Evolutionary conservation across 768 basidiomycete genomes (phyloP).

Genomic region (Trametes cingulata): DNA sequence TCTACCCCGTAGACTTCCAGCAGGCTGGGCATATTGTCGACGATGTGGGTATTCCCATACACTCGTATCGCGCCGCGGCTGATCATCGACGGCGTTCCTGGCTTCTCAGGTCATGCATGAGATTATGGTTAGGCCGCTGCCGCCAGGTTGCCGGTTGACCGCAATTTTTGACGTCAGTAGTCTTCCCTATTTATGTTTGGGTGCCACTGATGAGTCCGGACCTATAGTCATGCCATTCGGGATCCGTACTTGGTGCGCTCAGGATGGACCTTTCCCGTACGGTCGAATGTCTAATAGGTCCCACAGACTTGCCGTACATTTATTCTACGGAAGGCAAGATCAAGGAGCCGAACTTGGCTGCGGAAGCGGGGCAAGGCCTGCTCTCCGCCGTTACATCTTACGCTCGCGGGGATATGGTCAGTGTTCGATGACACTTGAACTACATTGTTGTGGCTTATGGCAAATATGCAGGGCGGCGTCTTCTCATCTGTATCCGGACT

Average conservation of each 20-base stretch:
- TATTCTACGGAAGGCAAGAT: constrained; percentile 96
- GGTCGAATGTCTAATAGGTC: neutral
- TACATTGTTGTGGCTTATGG: neutral
- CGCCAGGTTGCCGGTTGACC: constrained; percentile 68
- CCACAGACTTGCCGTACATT: constrained; percentile 43
- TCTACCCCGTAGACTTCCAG: constrained; percentile 89
- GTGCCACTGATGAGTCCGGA: constrained; percentile 7
- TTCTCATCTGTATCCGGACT: constrained; percentile 73
- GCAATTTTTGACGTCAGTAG: constrained; percentile 53
- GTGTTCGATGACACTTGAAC: neutral
- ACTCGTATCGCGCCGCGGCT: neutral
- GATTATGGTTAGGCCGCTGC: constrained; percentile 55
- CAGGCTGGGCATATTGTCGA: constrained; percentile 76
- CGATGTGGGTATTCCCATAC: constrained; percentile 47
- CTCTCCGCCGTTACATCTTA: constrained; percentile 79
- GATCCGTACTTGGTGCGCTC: constrained; percentile 43
- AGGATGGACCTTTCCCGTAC: too few species aligned
- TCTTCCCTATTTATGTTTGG: too few species aligned
- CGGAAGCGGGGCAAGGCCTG: constrained; percentile 86
- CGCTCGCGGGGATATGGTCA: constrained; percentile 68
- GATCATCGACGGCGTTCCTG: neutral
- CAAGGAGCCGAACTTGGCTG: constrained; percentile 89
- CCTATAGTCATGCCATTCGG: constrained; percentile 47
- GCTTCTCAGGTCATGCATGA: constrained; percentile 40
- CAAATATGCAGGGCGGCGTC: constrained; percentile 50